phyloP scores from a whole-genome alignment of 2,329 filamentous ascomycete species.

The Coniochaeta ligniaria region DNA sequence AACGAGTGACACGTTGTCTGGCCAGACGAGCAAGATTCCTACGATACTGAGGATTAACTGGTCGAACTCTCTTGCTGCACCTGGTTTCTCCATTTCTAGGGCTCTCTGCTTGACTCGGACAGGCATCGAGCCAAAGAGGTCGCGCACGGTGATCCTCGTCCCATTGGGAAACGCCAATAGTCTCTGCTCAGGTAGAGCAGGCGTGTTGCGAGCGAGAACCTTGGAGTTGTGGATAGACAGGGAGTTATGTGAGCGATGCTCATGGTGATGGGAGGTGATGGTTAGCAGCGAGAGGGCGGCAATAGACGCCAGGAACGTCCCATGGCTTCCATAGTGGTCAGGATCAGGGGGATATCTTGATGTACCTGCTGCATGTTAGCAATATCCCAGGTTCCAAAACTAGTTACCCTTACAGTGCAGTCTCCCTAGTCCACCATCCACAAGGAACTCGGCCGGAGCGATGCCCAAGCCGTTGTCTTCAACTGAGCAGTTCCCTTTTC shows the following conservation, averaged over 20 bases:
- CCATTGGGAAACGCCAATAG: slow-evolving; percentile 55
- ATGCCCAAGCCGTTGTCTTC: slow-evolving; percentile 86
- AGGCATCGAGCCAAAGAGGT: slow-evolving; percentile 86
- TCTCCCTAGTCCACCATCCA: slow-evolving; percentile 64
- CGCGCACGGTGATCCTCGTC: slow-evolving; percentile 66
- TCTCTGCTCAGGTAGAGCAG: slow-evolving; percentile 51
- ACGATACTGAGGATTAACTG: slow-evolving; percentile 50
- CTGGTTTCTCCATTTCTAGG: slow-evolving; percentile 38
- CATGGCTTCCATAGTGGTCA: slow-evolving; percentile 57
- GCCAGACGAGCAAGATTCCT: slow-evolving; percentile 66
- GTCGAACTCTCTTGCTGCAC: slow-evolving; percentile 58
- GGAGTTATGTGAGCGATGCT: slow-evolving; percentile 54
- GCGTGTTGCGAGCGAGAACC: slow-evolving; percentile 55
- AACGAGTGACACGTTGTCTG: slow-evolving; percentile 44
- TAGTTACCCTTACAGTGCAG: slow-evolving; percentile 54
- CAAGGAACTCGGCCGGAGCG: slow-evolving; percentile 61
- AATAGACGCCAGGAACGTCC: slow-evolving; percentile 71
- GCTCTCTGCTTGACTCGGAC: slow-evolving; percentile 80
- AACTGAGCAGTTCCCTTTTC: slow-evolving; percentile 66
- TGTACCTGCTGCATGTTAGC: slow-evolving; percentile 51
- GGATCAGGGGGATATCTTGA: slow-evolving; percentile 55
- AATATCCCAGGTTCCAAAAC: neutral
- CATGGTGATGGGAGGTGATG: slow-evolving; percentile 63
- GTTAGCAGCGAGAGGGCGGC: slow-evolving; percentile 69
- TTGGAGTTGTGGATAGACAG: slow-evolving; percentile 65